Evolutionary conservation across 208 protist species (phyloP).

Genomic region (Leishmania amazonensis): DNA sequence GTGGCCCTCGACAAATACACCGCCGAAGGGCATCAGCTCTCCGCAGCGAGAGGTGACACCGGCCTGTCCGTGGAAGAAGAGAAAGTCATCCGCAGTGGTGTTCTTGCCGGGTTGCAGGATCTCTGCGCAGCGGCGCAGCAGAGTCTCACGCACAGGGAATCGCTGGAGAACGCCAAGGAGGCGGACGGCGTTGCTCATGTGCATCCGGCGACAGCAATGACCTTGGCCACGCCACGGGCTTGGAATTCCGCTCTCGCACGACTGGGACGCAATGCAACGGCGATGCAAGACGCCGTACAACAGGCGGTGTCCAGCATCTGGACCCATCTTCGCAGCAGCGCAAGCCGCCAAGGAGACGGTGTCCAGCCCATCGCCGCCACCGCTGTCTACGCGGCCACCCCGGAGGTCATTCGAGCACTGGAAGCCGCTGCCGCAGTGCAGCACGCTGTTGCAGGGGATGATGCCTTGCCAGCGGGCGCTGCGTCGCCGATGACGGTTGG

Average conservation of each 20-base stretch:
- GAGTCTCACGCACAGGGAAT: not conserved
- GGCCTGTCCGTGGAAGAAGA: conserved; percentile 13
- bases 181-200: not conserved
- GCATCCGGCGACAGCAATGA: not conserved
- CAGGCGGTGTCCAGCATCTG: conserved; percentile 1
- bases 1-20: conserved; percentile 18
- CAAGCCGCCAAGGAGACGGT: no score
- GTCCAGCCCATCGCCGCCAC: not conserved
- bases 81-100: conserved; percentile 5
- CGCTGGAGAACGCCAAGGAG: not conserved
- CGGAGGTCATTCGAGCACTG: conserved; percentile 22
- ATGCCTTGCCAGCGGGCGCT: not conserved
- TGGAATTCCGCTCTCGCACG: not conserved
- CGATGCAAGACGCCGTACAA: conserved; percentile 15
- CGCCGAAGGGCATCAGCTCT: conserved; percentile 2
- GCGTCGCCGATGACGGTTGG: not conserved
- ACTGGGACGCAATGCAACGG: conserved; percentile 11
- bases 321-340: not conserved
- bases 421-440: conserved; percentile 7
- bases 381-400: conserved; percentile 16
- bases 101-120: conserved; percentile 12
- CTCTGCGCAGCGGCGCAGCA: conserved; percentile 1
- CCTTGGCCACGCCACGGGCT: not conserved
- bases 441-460: not conserved
- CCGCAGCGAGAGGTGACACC: not conserved